A percentile compares a stretch with the other conserved stretches of the same genome.
Evolutionary conservation across 257 asterid genomes (phyloP).

Genomic region (Cynanchum wilfordii): DNA sequence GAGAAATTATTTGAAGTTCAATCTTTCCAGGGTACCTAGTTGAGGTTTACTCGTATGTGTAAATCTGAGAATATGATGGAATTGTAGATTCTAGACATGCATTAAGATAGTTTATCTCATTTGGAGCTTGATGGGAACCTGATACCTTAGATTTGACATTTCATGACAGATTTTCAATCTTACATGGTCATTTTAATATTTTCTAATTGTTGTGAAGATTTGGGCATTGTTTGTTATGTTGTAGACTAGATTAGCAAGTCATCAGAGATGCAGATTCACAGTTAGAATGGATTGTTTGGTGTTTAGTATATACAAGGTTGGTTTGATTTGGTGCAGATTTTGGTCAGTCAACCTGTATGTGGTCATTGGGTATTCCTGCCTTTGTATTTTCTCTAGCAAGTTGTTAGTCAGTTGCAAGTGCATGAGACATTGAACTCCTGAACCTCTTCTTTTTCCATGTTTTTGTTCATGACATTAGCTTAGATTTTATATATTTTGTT

Average conservation of each 20-base stretch:
- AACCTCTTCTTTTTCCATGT: neutral
- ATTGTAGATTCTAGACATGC: neutral
- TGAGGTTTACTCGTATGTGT: neutral
- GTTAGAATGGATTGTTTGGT: neutral
- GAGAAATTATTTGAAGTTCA: neutral
- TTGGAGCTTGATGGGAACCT: neutral
- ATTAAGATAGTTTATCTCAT: neutral
- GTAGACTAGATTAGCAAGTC: neutral
- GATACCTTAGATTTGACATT: neutral
- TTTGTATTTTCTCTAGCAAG: neutral
- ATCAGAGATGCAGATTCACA: neutral
- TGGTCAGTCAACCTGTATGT: neutral
- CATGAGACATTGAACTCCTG: neutral
- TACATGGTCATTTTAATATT: neutral
- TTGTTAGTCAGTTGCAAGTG: neutral
- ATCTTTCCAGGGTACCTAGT: neutral
- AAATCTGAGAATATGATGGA: neutral
- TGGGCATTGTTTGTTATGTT: neutral
- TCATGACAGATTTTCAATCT: neutral
- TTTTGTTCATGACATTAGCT: neutral
- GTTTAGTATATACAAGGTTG: neutral
- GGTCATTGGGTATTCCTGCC: neutral
- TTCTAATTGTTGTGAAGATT: neutral
- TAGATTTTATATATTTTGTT: neutral
- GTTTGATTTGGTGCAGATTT: neutral